phyloP scores from a whole-genome alignment of 352 stramenopile species.

The Bremia lactucae region DNA sequence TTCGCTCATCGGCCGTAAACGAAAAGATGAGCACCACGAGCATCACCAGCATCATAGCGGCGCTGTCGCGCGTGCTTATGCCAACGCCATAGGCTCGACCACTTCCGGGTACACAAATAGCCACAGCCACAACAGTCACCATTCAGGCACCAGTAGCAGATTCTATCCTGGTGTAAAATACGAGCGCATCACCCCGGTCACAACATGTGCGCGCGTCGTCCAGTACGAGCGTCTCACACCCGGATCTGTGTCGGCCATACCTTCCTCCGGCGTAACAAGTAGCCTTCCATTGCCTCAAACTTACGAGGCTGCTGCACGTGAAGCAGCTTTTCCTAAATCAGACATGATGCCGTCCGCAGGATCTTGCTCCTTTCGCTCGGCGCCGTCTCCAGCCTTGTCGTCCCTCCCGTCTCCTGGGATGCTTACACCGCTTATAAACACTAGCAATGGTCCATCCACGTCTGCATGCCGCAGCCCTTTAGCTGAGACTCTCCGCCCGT shows the following conservation, averaged over 20 bases:
- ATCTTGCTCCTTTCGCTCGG: conserved; percentile 23
- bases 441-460: conserved; percentile 3
- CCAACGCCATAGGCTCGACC: conserved; percentile 16
- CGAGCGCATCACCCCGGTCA: conserved; percentile 29
- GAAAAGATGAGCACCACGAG: conserved; percentile 27
- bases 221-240: conserved; percentile 48
- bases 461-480: conserved; percentile 25
- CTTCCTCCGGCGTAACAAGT: neutral
- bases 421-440: conserved; percentile 33
- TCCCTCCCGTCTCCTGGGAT: conserved; percentile 41
- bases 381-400: conserved; percentile 25
- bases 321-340: conserved; percentile 25
- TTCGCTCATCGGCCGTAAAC: conserved; percentile 50
- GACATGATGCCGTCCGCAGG: conserved; percentile 19
- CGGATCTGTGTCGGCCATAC: conserved; percentile 7
- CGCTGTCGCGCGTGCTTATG: conserved; percentile 16
- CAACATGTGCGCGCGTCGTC: conserved; percentile 17
- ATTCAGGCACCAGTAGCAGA: conserved; percentile 4
- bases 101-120: conserved; percentile 8
- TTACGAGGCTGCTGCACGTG: conserved; percentile 28
- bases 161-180: conserved; percentile 39
- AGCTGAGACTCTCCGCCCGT: conserved; percentile 21
- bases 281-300: conserved; percentile 25
- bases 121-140: conserved; percentile 6
- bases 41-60: conserved; percentile 9